phyloP scores from a whole-genome alignment of 169 alveolate species.

The Cryptosporidium viatorum region DNA sequence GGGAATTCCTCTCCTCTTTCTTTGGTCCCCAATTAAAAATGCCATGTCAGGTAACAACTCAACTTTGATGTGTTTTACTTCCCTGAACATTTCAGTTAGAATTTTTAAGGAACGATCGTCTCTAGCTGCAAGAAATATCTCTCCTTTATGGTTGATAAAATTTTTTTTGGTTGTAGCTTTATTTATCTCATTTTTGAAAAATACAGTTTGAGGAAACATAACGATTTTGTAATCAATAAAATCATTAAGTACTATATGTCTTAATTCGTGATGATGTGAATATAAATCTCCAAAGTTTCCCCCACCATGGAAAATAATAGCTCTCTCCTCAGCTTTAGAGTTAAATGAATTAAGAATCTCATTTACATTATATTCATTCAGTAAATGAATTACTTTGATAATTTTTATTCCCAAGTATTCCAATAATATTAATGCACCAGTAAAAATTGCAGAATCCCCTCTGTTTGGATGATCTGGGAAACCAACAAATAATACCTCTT shows the following conservation, averaged over 20 bases:
- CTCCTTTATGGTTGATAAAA: constrained; percentile 50
- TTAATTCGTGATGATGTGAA: constrained; percentile 72
- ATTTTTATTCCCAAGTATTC: constrained; percentile 36
- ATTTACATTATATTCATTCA: constrained; percentile 20
- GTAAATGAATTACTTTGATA: constrained; percentile 51
- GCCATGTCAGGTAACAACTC: constrained; percentile 61
- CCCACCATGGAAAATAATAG: constrained; percentile 67
- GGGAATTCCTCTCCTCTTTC: constrained; percentile 68
- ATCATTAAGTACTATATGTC: constrained; percentile 39
- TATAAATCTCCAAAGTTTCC: constrained; percentile 74
- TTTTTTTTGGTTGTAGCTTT: constrained; percentile 6
- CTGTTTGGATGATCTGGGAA: constrained; percentile 75
- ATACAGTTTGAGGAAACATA: constrained; percentile 73
- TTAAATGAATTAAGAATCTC: constrained; percentile 38
- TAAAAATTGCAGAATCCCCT: constrained; percentile 69
- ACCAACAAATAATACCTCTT: constrained; percentile 61
- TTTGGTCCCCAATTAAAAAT: constrained; percentile 72
- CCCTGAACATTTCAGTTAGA: constrained; percentile 41
- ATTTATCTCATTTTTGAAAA: constrained; percentile 33
- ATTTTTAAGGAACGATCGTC: constrained; percentile 13
- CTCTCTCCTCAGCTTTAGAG: constrained; percentile 7
- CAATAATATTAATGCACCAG: constrained; percentile 64
- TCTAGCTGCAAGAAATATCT: constrained; percentile 62
- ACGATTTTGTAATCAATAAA: constrained; percentile 31
- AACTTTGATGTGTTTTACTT: background rate